Conservation (phyloP, 352 stramenopile genomes). For the Peronospora destructor region DNA sequence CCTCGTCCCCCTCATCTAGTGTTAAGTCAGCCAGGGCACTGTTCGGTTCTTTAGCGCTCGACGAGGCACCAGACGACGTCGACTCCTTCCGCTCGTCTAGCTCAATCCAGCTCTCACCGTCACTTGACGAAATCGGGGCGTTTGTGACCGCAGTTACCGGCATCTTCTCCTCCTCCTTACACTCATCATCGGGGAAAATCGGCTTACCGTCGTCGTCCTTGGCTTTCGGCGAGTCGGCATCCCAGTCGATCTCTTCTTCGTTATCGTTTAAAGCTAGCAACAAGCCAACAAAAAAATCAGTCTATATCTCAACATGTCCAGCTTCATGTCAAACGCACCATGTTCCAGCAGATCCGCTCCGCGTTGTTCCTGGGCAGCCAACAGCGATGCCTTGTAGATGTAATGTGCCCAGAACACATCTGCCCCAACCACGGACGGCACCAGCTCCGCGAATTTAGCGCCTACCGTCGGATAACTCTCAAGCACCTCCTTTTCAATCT, state of each 20-base stretch:
- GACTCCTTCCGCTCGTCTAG: constrained; percentile 58
- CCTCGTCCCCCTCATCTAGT: constrained; percentile 30
- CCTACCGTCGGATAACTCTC: constrained; percentile 56
- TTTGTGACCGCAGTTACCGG: constrained; percentile 7
- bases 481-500: constrained; percentile 49
- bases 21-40: constrained; percentile 27
- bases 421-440: constrained; percentile 39
- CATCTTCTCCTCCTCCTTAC: constrained; percentile 32
- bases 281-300: constrained; percentile 6
- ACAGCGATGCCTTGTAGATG: constrained; percentile 65
- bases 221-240: constrained; percentile 50
- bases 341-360: constrained; percentile 57
- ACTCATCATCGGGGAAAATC: constrained; percentile 43
- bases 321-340: constrained; percentile 23
- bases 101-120: constrained; percentile 63
- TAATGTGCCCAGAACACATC: constrained; percentile 68
- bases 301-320: neutral
- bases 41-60: constrained; percentile 22
- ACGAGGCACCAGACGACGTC: constrained; percentile 39
- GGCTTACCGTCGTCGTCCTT: constrained; percentile 31
- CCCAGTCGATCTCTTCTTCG: constrained; percentile 66
- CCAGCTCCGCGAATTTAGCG: constrained; percentile 49
- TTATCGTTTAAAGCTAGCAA: constrained; percentile 44
- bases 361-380: constrained; percentile 61
- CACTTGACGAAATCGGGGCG: constrained; percentile 37